Base-by-base conservation (phyloP, 1,284 basidiomycete genomes). In the Malassezia obtusa region DNA sequence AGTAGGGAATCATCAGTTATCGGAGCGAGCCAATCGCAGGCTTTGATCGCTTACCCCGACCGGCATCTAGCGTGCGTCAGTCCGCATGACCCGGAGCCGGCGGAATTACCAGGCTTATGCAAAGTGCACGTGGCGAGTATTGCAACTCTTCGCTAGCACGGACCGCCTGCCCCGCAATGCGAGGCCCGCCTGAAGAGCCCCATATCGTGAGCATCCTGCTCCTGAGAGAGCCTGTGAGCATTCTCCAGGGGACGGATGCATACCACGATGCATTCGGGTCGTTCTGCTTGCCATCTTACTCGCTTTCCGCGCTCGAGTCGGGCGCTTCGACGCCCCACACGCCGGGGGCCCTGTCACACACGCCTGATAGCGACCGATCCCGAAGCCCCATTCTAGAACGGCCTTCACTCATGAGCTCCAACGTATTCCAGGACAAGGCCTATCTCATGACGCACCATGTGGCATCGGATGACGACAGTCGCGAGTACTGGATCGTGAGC, bases 191-290 rank as follows among this genome's bases (percentile, higher is more conserved):
- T 5, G 40, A 43, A 9, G 43, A 45, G 5, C 28, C 28, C 9
- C 26, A 22, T 28, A 59, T 61, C 1, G 47, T 62, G 25, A 61
- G 63, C 6, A 51, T 71, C 12, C 55, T 73, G 26, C 61, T 73
- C 19, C 48, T 72, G 28, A 61, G 70, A 39, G 64, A 65, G 25
- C 68, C 70, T 6, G 59, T 71, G 9, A 57, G 68, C 22, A 56
- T 67, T 45, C 44, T 55, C n/a, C 59, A 65, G 30, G 70, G 70
- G 40, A 73, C 70, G 9, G 70, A 73, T 52, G 63, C 70, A 1
- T 73, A 69, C 33, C 70, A 73, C 40, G 68, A 73, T 48, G 60
- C 62, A 35, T 73, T 73, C 48, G 70, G 70, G 3, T 53, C 67
- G 3, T 71, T 73, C 46, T 71, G 70, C 46, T 52, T 71, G 4